Evolutionary conservation across 352 stramenopile genomes (phyloP).

Genomic region (Pythium dissotocum): DNA sequence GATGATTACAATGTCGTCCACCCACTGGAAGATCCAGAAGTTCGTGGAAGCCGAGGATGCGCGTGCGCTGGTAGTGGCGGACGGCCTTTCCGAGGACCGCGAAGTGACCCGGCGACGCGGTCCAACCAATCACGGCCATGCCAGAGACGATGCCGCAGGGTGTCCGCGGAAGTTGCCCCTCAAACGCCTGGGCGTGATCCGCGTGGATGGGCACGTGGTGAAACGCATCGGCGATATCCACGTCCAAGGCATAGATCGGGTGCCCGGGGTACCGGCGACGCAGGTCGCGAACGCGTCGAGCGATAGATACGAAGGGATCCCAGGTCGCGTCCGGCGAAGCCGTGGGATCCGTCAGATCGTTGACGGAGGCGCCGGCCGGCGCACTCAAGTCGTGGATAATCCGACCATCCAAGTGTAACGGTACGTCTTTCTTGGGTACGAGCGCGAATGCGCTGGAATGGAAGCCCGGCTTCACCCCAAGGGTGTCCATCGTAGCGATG

Average conservation of each 20-base stretch:
- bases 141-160: slow-evolving; percentile 7
- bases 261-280: slow-evolving; percentile 9
- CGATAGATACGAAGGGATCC: slow-evolving; percentile 11
- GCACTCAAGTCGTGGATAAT: slow-evolving; percentile 11
- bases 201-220: slow-evolving; percentile 17
- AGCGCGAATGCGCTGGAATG: slow-evolving; percentile 18
- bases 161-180: slow-evolving; percentile 8
- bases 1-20: slow-evolving; percentile 15
- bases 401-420: slow-evolving; percentile 19
- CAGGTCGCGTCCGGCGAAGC: slow-evolving; percentile 13
- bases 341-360: slow-evolving; percentile 13
- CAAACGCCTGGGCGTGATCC: slow-evolving; percentile 7
- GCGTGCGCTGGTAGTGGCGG: slow-evolving; percentile 7
- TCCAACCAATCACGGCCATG: slow-evolving; percentile 12
- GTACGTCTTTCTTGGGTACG: slow-evolving; percentile 17
- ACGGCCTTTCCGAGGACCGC: slow-evolving; percentile 8
- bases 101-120: slow-evolving; percentile 4
- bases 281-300: slow-evolving; percentile 11
- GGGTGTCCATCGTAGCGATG: slow-evolving; percentile 21
- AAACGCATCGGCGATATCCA: slow-evolving; percentile 17
- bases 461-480: slow-evolving; percentile 18
- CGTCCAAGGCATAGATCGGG: slow-evolving; percentile 10
- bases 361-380: slow-evolving; percentile 2
- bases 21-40: slow-evolving; percentile 16
- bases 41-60: slow-evolving; percentile 1